Conservation (phyloP, 805 yeast genomes). For the Sungouiozyma intestinalis region DNA sequence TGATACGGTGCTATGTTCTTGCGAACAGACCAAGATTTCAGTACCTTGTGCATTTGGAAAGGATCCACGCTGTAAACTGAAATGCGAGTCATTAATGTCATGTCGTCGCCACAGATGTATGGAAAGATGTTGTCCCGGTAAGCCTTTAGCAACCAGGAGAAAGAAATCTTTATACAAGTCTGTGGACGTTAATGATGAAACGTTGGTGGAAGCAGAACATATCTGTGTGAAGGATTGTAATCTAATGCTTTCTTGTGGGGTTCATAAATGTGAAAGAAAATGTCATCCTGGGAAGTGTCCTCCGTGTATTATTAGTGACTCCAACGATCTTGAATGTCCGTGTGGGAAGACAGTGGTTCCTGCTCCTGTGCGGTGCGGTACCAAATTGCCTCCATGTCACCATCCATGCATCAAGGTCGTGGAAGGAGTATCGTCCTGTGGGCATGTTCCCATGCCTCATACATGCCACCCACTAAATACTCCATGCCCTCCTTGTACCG, state of each 20-base stretch:
- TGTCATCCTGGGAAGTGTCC: conserved; percentile 78
- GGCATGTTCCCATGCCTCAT: conserved; percentile 62
- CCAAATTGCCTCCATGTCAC: conserved; percentile 51
- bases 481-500: conserved; percentile 71
- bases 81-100: conserved; percentile 63
- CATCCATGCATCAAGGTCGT: conserved; percentile 50
- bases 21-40: conserved; percentile 45
- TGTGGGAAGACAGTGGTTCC: conserved; percentile 70
- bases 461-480: conserved; percentile 59
- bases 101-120: conserved; percentile 77
- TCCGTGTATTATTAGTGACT: conserved; percentile 71
- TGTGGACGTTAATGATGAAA: conserved; percentile 34
- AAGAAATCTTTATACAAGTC: conserved; percentile 34
- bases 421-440: conserved; percentile 40
- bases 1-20: conserved; percentile 47
- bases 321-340: conserved; percentile 66
- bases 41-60: conserved; percentile 56
- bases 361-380: conserved; percentile 84
- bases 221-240: conserved; percentile 62
- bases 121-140: conserved; percentile 58
- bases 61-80: conserved; percentile 53
- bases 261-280: conserved; percentile 55
- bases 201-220: conserved; percentile 64
- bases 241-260: conserved; percentile 51
- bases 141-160: conserved; percentile 42